Conservation (phyloP, 371 early-diverging fungal species). For the Apophysomyces variabilis region DNA sequence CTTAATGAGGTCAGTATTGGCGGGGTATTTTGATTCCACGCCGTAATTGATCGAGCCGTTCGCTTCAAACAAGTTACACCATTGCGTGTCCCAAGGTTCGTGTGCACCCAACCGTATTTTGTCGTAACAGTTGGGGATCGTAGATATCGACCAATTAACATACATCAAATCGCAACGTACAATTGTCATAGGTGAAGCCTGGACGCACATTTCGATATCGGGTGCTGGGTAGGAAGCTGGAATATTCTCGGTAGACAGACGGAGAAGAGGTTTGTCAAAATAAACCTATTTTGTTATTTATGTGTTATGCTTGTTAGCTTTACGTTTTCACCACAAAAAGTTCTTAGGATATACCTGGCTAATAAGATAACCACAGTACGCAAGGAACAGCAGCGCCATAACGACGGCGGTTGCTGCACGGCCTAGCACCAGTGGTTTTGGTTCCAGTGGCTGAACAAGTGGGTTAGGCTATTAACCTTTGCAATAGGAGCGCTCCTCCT, state of each 20-base stretch:
- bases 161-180: slow-evolving; percentile 30
- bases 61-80: slow-evolving; percentile 36
- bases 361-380: slow-evolving; percentile 38
- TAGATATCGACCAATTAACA: slow-evolving; percentile 24
- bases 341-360: slow-evolving; percentile 23
- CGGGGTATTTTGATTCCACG: slow-evolving; percentile 17
- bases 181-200: slow-evolving; percentile 31
- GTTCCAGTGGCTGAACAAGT: slow-evolving; percentile 36
- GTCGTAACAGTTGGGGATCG: slow-evolving; percentile 24
- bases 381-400: slow-evolving; percentile 33
- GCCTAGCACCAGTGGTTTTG: slow-evolving; percentile 29
- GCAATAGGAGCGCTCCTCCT: not conserved
- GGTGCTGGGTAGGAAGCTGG: slow-evolving; percentile 24
- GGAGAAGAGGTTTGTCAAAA: slow-evolving; percentile 38
- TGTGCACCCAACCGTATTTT: slow-evolving; percentile 18
- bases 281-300: slow-evolving; percentile 23
- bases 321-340: not conserved
- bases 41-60: slow-evolving; percentile 29
- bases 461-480: not conserved
- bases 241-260: slow-evolving; percentile 35
- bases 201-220: slow-evolving; percentile 44
- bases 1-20: slow-evolving; percentile 23
- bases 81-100: not conserved
- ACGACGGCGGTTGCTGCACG: slow-evolving; percentile 32
- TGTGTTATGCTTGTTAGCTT: not conserved